Evolutionary conservation across 139 green algal species (phyloP), one percentile per base, ranked within the genome.

Genomic region (Trebouxia sp.): DNA sequence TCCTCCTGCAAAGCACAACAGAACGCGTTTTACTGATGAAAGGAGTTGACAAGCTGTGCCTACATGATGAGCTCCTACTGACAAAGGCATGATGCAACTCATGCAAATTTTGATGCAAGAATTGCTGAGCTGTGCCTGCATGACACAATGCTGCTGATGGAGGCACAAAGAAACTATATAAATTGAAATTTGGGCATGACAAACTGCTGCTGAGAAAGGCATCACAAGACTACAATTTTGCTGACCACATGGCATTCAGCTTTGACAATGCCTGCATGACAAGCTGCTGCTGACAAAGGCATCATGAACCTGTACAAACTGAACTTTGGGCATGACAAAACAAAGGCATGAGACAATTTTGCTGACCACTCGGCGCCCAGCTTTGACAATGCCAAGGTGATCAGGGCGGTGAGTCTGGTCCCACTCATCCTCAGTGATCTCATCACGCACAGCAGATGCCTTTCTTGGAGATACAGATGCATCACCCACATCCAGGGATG

Each of bases 1-100:
- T 66, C 74, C 74, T 65, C 47, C 69, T 66, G 74, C 58, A 37
- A 24, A 70, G n/a, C n/a, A n/a, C n/a, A 37, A 14, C 58, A 70
- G 58, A 37, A 22, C 14, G 28, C 15, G n/a, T 41, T 45, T 35
- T n/a, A 41, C 2, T n/a, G n/a, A n/a, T n/a, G n/a, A n/a, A n/a
- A n/a, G n/a, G n/a, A n/a, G n/a, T n/a, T n/a, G n/a, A n/a, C n/a
- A n/a, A n/a, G n/a, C n/a, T n/a, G n/a, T n/a, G n/a, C n/a, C n/a
- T n/a, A n/a, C n/a, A n/a, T n/a, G n/a, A n/a, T n/a, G n/a, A n/a
- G n/a, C n/a, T n/a, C n/a, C n/a, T n/a, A n/a, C n/a, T n/a, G n/a
- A n/a, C n/a, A n/a, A n/a, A n/a, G n/a, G n/a, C n/a, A n/a, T n/a
- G 20, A 53, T 53, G 4, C 15, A 3, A 53, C 4, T 69, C 5